These are phyloP conservation scores for Jaenimonas drosophilae DNA, from an alignment of 208 protist genomes.

Conservation along the genomic window DNA sequence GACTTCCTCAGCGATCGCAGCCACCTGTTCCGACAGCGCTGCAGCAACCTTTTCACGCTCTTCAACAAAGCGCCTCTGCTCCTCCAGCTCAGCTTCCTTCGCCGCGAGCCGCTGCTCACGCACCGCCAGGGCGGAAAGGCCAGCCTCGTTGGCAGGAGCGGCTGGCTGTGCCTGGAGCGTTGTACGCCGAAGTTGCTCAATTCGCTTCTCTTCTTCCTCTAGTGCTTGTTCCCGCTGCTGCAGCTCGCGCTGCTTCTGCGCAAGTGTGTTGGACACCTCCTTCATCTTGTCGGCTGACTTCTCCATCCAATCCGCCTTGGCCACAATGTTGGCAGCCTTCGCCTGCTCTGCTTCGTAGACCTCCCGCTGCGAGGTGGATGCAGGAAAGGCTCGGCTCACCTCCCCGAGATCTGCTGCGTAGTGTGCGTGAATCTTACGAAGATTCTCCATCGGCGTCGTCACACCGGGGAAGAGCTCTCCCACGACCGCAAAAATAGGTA, in stretches of 20 bases:
- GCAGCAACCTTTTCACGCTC: conserved; percentile 25
- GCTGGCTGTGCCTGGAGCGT: too few species aligned
- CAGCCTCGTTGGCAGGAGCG: too few species aligned
- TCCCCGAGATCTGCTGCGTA: conserved; percentile 15
- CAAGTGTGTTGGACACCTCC: too few species aligned
- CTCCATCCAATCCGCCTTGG: too few species aligned
- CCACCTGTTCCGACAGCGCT: conserved; percentile 28
- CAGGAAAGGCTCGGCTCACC: not conserved
- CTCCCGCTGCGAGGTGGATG: too few species aligned
- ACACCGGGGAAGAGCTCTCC: conserved; percentile 48
- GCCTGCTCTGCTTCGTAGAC: too few species aligned
- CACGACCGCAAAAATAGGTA: conserved; percentile 58
- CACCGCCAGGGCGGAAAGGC: conserved; percentile 11
- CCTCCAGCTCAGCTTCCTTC: conserved; percentile 14
- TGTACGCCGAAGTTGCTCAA: too few species aligned
- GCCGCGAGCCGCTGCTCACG: conserved; percentile 17
- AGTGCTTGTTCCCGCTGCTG: too few species aligned
- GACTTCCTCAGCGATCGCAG: conserved; percentile 43
- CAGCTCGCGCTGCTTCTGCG: too few species aligned
- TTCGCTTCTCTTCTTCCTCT: too few species aligned
- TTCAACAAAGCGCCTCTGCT: conserved; percentile 13
- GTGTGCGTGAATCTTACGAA: conserved; percentile 27
- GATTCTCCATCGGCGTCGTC: conserved; percentile 28
- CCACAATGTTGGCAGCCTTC: too few species aligned
- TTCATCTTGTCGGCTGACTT: too few species aligned